phyloP scores from a whole-genome alignment of 257 asterid species.

The Penstemon davidsonii region DNA sequence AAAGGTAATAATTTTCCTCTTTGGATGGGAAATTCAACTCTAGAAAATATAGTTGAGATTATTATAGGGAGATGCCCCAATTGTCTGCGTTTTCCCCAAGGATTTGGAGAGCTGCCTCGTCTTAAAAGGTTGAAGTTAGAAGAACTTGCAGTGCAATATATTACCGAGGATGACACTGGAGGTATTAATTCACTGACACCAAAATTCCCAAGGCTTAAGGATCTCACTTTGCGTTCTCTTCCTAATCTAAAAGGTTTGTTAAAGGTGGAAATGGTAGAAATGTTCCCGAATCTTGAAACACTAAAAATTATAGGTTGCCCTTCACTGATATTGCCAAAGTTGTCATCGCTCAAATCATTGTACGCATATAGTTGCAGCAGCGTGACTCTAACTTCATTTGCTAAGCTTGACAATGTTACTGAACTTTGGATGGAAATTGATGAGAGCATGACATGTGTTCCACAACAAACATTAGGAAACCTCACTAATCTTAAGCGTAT shows the following conservation, averaged over 20 bases:
- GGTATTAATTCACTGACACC: background rate
- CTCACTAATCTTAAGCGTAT: constrained; percentile 6
- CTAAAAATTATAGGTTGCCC: background rate
- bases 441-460: background rate
- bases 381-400: constrained; percentile 19
- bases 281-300: constrained; percentile 19
- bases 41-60: constrained; percentile 10
- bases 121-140: constrained; percentile 5
- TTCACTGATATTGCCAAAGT: background rate
- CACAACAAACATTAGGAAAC: background rate
- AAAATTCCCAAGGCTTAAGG: constrained; percentile 15
- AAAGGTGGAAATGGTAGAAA: constrained; percentile 1
- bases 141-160: constrained; percentile 14
- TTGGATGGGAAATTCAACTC: constrained; percentile 24
- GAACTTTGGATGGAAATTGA: background rate
- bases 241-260: constrained; percentile 25
- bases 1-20: constrained; percentile 13
- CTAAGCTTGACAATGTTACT: constrained; percentile 6
- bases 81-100: constrained; percentile 11
- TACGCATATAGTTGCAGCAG: background rate
- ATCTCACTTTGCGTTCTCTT: background rate
- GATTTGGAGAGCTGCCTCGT: constrained; percentile 21
- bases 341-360: constrained; percentile 14
- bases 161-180: constrained; percentile 20
- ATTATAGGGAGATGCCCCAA: background rate